These are phyloP conservation scores for Diplodia sapinea DNA, from an alignment of 2,329 filamentous ascomycete species.

Conservation along the genomic window DNA sequence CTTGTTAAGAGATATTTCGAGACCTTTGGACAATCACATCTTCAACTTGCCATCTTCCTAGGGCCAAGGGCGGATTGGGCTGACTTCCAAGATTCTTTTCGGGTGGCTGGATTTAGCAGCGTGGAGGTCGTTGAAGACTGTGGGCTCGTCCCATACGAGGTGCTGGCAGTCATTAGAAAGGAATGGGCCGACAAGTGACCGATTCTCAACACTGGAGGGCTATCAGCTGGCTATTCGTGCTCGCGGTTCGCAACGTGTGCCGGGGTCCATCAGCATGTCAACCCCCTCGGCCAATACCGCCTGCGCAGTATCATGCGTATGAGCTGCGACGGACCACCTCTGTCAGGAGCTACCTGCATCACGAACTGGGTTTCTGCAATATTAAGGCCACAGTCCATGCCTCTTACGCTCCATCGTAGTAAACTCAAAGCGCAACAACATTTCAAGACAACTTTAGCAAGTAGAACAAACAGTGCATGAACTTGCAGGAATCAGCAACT, in stretches of 20 bases:
- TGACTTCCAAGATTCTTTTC: constrained; percentile 42
- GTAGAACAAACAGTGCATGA: background rate
- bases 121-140: constrained; percentile 37
- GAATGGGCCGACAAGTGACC: background rate
- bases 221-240: too few species aligned
- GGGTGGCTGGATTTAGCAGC: constrained; percentile 32
- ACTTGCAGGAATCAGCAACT: constrained; percentile 11
- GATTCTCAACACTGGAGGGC: background rate
- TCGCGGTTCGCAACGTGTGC: background rate
- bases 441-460: background rate
- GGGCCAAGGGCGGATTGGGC: constrained; percentile 53
- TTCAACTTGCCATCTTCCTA: constrained; percentile 51
- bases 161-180: constrained; percentile 39
- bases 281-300: background rate
- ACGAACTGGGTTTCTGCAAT: background rate
- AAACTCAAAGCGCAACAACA: background rate
- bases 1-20: constrained; percentile 55
- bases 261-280: background rate
- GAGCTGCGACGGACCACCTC: background rate
- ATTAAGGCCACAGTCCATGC: background rate
- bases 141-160: constrained; percentile 44
- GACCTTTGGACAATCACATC: constrained; percentile 38
- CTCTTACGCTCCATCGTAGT: background rate
- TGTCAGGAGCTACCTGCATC: background rate
- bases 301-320: background rate